These are phyloP conservation scores for Aspergillus caelatus DNA, from an alignment of 2,329 filamentous ascomycete genomes.

Conservation along the genomic window DNA sequence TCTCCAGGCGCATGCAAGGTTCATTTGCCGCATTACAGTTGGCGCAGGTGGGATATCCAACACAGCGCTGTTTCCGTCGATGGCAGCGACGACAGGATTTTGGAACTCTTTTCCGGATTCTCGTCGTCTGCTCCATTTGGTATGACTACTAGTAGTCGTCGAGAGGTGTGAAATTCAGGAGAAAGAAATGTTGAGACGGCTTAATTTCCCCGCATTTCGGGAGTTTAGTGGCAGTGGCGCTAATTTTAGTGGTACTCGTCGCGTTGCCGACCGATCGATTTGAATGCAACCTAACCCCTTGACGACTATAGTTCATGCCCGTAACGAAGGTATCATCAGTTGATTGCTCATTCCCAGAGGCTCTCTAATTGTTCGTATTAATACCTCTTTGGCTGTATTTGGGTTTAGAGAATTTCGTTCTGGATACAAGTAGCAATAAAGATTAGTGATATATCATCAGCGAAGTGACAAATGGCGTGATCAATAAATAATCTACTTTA, in stretches of 20 bases:
- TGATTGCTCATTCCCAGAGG: no score
- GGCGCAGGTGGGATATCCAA: slow-evolving; percentile 23
- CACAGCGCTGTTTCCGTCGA: slow-evolving; percentile 29
- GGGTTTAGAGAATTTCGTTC: no score
- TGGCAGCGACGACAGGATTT: slow-evolving; percentile 28
- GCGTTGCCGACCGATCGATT: background rate
- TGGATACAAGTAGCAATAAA: no score
- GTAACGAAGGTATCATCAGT: no score
- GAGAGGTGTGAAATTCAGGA: background rate
- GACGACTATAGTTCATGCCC: no score
- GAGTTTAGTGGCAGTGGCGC: background rate
- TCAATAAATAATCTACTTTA: background rate
- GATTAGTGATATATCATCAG: background rate
- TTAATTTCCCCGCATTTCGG: background rate
- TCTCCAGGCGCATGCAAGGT: slow-evolving; percentile 23
- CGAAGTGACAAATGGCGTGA: background rate
- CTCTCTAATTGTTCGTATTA: no score
- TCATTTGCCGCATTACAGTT: slow-evolving; percentile 26
- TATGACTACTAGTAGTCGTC: background rate
- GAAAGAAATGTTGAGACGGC: background rate
- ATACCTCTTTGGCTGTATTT: no score
- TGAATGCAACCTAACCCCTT: background rate
- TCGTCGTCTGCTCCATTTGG: background rate
- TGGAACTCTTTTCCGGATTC: slow-evolving; percentile 26
- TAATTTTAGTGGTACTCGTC: background rate